phyloP scores from a whole-genome alignment of 108 stramenopile species.

The Fragilaria radians region DNA sequence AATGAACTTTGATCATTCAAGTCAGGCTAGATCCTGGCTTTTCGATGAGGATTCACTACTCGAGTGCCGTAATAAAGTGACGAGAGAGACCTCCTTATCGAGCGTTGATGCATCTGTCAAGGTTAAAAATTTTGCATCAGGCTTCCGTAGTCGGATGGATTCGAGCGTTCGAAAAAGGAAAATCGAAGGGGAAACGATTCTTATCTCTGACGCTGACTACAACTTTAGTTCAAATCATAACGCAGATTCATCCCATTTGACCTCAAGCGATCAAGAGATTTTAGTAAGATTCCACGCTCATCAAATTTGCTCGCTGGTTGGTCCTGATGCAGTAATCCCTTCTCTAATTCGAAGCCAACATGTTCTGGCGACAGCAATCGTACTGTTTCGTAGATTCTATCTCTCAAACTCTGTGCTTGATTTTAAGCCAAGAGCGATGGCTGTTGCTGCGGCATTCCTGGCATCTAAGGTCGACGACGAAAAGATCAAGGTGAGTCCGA shows the following conservation, averaged over 20 bases:
- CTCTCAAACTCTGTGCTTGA: constrained; percentile 72
- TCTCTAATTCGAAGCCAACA: constrained; percentile 38
- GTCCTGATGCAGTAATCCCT: constrained; percentile 57
- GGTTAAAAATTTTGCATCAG: constrained; percentile 35
- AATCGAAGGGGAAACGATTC: neutral
- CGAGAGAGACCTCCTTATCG: neutral
- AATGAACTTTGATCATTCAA: constrained; percentile 40
- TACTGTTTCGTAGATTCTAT: constrained; percentile 67
- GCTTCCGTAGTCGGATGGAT: constrained; percentile 17
- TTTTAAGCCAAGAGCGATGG: constrained; percentile 56
- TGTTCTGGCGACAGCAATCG: constrained; percentile 66
- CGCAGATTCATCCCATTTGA: neutral
- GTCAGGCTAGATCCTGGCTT: constrained; percentile 43
- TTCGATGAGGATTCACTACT: constrained; percentile 25
- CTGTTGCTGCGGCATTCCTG: constrained; percentile 64
- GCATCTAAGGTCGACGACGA: constrained; percentile 68
- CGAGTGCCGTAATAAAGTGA: constrained; percentile 21
- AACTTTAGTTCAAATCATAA: neutral
- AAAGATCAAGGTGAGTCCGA: constrained; percentile 35
- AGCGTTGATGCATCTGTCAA: neutral
- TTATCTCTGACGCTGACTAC: neutral
- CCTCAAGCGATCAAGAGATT: constrained; percentile 40
- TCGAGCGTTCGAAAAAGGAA: too few species aligned
- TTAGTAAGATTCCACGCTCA: constrained; percentile 67
- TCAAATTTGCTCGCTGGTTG: constrained; percentile 60